Evolutionary conservation across 345 rosid genomes (phyloP).

Genomic region (Zanthoxylum bungeanum): DNA sequence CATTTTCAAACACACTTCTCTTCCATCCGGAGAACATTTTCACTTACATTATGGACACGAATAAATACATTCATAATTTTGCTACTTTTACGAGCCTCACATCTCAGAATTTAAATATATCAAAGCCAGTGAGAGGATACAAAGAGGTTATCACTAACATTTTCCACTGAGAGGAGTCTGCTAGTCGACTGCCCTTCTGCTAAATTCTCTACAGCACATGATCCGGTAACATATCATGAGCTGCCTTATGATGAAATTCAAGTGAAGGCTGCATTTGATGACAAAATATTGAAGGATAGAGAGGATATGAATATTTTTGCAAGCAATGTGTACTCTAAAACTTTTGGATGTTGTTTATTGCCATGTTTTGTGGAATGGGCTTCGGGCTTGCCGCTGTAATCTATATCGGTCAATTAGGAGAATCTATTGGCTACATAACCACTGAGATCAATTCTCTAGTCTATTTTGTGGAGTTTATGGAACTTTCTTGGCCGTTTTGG

Average conservation of each 20-base stretch:
- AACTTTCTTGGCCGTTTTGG: slow-evolving; percentile 89
- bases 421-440: slow-evolving; percentile 66
- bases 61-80: slow-evolving; percentile 38
- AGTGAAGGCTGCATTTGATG: slow-evolving; percentile 16
- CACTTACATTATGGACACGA: slow-evolving; percentile 48
- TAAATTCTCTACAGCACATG: neutral
- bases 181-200: slow-evolving; percentile 13
- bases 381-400: slow-evolving; percentile 71
- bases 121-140: slow-evolving; percentile 41
- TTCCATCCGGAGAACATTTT: slow-evolving; percentile 53
- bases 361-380: slow-evolving; percentile 76
- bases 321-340: slow-evolving; percentile 45
- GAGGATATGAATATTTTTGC: slow-evolving; percentile 46
- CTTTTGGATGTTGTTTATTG: slow-evolving; percentile 76
- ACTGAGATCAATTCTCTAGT: slow-evolving; percentile 65
- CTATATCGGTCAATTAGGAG: slow-evolving; percentile 77
- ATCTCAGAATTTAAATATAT: slow-evolving; percentile 53
- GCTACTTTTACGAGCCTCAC: slow-evolving; percentile 50
- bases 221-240: slow-evolving; percentile 19
- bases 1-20: too few relatives aligned
- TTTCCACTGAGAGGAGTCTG: slow-evolving; percentile 27
- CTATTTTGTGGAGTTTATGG: slow-evolving; percentile 82
- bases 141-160: slow-evolving; percentile 22
- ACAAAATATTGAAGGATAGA: slow-evolving; percentile 8
- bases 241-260: slow-evolving; percentile 22